A percentile compares a stretch with the other conserved stretches of the same genome.
These are phyloP conservation scores for Yamadazyma taylorii DNA, from an alignment of 1,139 yeast species.

Conservation along the genomic window DNA sequence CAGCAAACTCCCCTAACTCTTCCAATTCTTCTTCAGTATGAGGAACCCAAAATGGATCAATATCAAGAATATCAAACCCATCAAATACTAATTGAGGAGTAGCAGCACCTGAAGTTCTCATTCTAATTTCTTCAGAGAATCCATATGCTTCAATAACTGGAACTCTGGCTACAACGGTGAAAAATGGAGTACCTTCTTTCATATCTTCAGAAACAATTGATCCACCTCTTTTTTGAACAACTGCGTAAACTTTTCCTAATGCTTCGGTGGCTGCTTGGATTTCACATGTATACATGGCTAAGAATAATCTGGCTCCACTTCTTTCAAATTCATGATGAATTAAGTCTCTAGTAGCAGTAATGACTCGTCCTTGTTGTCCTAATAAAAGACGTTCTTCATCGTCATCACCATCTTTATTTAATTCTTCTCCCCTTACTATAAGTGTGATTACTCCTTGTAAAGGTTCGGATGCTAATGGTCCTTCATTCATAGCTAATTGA, in stretches of 20 bases:
- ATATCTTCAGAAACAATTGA: conserved; percentile 84
- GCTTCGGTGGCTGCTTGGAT: conserved; percentile 95
- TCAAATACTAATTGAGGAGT: conserved; percentile 91
- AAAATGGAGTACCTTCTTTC: conserved; percentile 98
- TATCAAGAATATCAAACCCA: conserved; percentile 82
- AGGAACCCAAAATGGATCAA: conserved; percentile 99
- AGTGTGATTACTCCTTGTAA: conserved; percentile 75
- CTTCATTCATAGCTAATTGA: conserved; percentile 77
- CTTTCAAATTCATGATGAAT: conserved; percentile 69
- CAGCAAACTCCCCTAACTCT: conserved; percentile 90
- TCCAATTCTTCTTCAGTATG: conserved; percentile 95
- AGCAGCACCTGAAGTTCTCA: conserved; percentile 94
- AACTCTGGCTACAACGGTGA: conserved; percentile 77
- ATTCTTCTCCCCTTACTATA: conserved; percentile 21
- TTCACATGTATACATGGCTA: conserved; percentile 93
- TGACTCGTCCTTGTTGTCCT: conserved; percentile 65
- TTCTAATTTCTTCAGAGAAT: conserved; percentile 90
- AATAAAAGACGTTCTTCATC: conserved; percentile 29
- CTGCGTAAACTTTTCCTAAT: conserved; percentile 92
- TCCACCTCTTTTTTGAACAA: conserved; percentile 88
- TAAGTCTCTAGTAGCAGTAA: conserved; percentile 70
- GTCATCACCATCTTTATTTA: conserved; percentile 29
- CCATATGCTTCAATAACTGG: conserved; percentile 98
- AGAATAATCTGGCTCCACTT: conserved; percentile 85
- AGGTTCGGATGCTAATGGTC: conserved; percentile 88